Base-by-base conservation (phyloP, 2,329 filamentous ascomycete genomes). In the Claviceps lovelessii region DNA sequence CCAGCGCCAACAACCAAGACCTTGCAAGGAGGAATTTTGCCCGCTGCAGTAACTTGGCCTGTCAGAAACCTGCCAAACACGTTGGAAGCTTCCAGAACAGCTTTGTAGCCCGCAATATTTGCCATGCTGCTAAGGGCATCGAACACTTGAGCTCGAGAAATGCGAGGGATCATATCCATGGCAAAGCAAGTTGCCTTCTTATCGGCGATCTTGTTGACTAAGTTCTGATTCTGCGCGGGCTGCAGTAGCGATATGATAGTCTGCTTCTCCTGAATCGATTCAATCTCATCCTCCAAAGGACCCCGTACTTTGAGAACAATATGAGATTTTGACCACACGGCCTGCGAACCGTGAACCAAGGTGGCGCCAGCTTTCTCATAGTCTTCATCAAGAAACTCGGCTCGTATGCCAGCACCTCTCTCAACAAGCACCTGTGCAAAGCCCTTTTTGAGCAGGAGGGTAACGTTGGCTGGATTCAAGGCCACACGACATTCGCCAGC, bases 41-140 rank as follows among this genome's bases (percentile, higher is more conserved):
- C 90, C 54, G 90, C 90, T 52, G 90, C 90, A 5, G 90, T 95
- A 17, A 90, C 87, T 67, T 95, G 90, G 33, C 89, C 90, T 13
- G 89, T 94, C 61, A 95, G 71, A 65, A 94, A 95, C 49, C 89
- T 82, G 53, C 89, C 89, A 68, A 94, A 95, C 59, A 86, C 83
- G 68, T 95, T 95, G 15, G 88, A 90, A 1, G 89, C 90, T 68
- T 95, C 89, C 47, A 95, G 73, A 1, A 95, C 88, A 45, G 89
- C 90, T 69, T 94, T 95, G 72, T 95, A 95, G 0, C 90, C 90
- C 28, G 89, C 88, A 71, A 95, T 95, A 62, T 95, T 95, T 57
- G 90, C 89, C 90, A 95, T 95, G 10, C 87, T 93, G 67, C 88
- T 90, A 55, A 95, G 75, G 0, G 88, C 89, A 69, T 95, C 89